Conservation (phyloP, 768 basidiomycete species). For the Hirschioporus abietinus region DNA sequence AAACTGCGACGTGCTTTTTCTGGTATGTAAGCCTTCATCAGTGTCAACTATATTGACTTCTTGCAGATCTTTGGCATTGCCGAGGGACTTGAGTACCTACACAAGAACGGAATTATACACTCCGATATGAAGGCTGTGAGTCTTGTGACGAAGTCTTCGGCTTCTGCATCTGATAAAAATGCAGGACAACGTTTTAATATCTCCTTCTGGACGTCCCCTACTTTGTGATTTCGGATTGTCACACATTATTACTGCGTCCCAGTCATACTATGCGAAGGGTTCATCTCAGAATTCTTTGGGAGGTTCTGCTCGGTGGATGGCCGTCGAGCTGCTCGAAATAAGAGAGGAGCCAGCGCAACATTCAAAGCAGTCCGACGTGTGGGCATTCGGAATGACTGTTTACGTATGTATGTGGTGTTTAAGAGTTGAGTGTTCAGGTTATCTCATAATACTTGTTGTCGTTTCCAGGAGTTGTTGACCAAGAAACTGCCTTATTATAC, state of each 20-base stretch:
- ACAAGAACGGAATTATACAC: background rate
- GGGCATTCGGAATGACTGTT: conserved; percentile 5
- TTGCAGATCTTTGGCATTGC: background rate
- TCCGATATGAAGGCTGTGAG: conserved; percentile 3
- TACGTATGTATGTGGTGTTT: background rate
- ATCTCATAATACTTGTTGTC: background rate
- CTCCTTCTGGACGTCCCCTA: background rate
- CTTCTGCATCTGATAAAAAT: background rate
- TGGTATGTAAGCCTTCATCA: background rate
- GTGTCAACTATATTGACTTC: background rate
- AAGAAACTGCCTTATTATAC: background rate
- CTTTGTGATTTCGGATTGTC: background rate
- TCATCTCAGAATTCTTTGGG: background rate
- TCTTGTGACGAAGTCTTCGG: background rate
- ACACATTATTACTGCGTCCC: background rate
- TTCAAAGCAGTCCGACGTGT: background rate
- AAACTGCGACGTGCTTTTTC: background rate
- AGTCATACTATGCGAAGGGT: background rate
- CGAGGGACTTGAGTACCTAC: background rate
- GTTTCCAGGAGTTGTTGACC: background rate
- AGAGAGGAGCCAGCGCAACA: background rate
- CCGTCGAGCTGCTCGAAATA: background rate
- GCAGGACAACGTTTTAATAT: background rate
- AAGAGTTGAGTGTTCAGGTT: background rate
- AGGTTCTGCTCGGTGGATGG: background rate